Evolutionary conservation across 2,329 filamentous ascomycete species (phyloP), one percentile per base, ranked within the genome.

Genomic region (Pyrenophora graminea): DNA sequence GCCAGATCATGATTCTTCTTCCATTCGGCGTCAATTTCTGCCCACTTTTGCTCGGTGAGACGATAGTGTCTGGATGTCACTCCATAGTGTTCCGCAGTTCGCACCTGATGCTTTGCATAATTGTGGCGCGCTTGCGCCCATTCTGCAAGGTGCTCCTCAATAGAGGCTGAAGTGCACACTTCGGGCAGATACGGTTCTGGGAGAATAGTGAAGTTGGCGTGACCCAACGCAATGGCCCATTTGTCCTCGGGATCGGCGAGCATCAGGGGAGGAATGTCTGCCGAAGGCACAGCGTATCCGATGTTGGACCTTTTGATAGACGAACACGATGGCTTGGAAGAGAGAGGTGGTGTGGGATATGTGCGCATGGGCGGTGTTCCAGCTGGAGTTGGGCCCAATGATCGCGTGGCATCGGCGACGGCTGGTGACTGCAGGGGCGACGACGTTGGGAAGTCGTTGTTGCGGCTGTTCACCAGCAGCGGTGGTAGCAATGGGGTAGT

Each of bases 131-230:
- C 93, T 30, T 84, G 76, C 63, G 93, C 87, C 91, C 92, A 96
- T 66, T 95, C 88, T 6, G 83, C 80, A 44, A 88, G 85, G 43
- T 96, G 80, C 66, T 85, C 82, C 30, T 82, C 82, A 66, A 85
- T 84, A 3, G 80, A 76, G 4, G 82, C 79, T 8, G 86, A 67
- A 58, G 88, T 85, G 56, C 84, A 83, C 2, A 69, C 68, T 13
- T 85, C 81, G 0, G 90, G 87, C 7, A 83, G 74, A 67, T 96
- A 96, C 0, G 92, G 93, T 69, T 87, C 84, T 0, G 92, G 92
- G 18, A 84, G 77, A 62, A 97, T 95, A 63, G 84, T 92, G 71
- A 95, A 97, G 76, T 97, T 96, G 58, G 92, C 92, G 70, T 97
- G 92, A 23, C 93, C 93, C 12, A 97, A 83, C 49, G 85, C 85